Evolutionary conservation across 176 grass and related monocot species (phyloP).

Genomic region (Oryza longistaminata): DNA sequence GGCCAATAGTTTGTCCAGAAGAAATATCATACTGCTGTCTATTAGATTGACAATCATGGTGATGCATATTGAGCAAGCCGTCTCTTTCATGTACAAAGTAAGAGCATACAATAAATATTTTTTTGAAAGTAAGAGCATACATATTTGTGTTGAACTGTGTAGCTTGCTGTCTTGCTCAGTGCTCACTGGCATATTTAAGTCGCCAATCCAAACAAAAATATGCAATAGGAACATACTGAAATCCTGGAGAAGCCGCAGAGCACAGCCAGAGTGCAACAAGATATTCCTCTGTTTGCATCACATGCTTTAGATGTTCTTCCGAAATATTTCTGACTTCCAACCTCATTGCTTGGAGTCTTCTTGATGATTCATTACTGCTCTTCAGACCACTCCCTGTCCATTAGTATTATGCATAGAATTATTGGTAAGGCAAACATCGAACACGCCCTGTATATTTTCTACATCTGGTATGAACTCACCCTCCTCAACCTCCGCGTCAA

Average conservation of each 20-base stretch:
- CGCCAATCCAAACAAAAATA: slow-evolving; percentile 16
- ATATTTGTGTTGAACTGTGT: not conserved
- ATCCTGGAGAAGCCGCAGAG: slow-evolving; percentile 50
- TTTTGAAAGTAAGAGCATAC: not conserved
- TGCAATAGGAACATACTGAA: not conserved
- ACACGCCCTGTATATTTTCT: not conserved
- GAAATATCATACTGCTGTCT: not conserved
- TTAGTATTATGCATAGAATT: not conserved
- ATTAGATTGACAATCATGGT: not conserved
- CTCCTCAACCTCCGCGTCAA: slow-evolving; percentile 34
- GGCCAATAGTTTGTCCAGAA: not conserved
- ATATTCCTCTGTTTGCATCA: slow-evolving; percentile 7
- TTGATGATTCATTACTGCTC: slow-evolving; percentile 7
- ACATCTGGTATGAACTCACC: slow-evolving; percentile 43
- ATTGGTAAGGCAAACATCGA: not conserved
- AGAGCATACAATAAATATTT: not conserved
- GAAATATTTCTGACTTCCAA: slow-evolving; percentile 16
- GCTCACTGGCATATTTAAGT: not conserved
- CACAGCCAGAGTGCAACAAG: slow-evolving; percentile 37
- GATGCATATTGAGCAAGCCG: not conserved
- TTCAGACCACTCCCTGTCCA: not conserved
- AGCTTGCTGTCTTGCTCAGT: not conserved
- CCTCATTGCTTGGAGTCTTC: not conserved
- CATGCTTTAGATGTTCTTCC: not conserved
- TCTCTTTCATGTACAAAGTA: not conserved